Evolutionary conservation across 2,329 filamentous ascomycete species (phyloP).

Genomic region (Botrytis hyacinthi): DNA sequence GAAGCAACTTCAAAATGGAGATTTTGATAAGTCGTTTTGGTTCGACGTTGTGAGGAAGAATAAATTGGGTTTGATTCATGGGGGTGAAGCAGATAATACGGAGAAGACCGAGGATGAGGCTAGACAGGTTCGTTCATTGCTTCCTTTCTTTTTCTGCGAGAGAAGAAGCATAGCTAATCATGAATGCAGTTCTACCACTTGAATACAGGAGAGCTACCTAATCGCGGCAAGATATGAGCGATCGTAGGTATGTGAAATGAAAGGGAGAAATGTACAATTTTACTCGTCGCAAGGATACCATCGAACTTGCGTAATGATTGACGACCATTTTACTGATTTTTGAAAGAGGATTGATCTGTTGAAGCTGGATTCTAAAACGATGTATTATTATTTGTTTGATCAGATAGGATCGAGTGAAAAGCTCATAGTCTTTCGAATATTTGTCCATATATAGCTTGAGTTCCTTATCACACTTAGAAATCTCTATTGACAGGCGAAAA

Average conservation of each 20-base stretch:
- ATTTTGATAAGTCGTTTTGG: constrained; percentile 80
- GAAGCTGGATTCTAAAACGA: not conserved
- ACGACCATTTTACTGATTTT: not conserved
- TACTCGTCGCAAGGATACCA: not conserved
- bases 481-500: not conserved
- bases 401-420: not conserved
- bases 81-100: constrained; percentile 59
- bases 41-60: constrained; percentile 61
- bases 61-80: constrained; percentile 71
- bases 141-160: not conserved
- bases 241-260: not conserved
- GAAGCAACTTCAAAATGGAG: constrained; percentile 62
- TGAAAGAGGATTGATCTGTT: not conserved
- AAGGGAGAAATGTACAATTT: not conserved
- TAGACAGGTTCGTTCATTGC: constrained; percentile 11
- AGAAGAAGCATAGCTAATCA: not conserved
- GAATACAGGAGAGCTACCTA: not conserved
- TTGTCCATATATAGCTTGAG: not conserved
- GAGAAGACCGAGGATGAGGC: constrained; percentile 69
- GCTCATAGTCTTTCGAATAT: not conserved
- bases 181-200: constrained; percentile 17
- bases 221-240: not conserved
- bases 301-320: not conserved
- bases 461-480: not conserved
- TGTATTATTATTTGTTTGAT: not conserved